Base-by-base conservation (phyloP, 2,329 filamentous ascomycete genomes). In the Pochonia chlamydosporia region DNA sequence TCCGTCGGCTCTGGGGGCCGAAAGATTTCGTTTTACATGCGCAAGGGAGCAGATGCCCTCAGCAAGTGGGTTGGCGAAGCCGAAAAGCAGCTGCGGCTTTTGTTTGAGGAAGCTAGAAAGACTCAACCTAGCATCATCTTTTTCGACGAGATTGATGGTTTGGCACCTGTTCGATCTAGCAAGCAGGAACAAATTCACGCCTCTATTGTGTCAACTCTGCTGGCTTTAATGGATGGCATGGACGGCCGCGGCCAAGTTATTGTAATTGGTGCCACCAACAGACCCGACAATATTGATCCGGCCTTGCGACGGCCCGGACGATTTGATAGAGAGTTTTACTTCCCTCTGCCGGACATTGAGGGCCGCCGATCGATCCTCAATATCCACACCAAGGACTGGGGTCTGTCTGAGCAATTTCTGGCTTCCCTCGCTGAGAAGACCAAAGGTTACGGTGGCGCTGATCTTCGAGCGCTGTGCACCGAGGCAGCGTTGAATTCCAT, bases 51-150 rank as follows among this genome's bases (percentile, higher is more conserved):
- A 21, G 93, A 99, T 76, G 91, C 91, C 14, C 73, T 99, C 52
- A 96, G 91, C 67, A 99, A 99, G 69, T 99, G 93, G 93, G 93
- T 99, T 44, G 93, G 93, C 62, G 93, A 99, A 68, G 93, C 95
- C 9, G 93, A 99, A 69, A 86, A 92, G 67, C 93, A 99, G 63
- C 79, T 99, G 46, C 84, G 93, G 40, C 72, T 97, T 48, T 76
- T 99, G 5, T 99, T 99, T 54, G 93, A 97, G 59, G 93, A 99
- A 67, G 93, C 93, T 14, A 81, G 92, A 52, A 93, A 90, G 64
- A 97, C 87, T 2, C 93, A 99, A 61, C 93, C 93, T 0, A 97
- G 92, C 65, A 99, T 99, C 67, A 99, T 99, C 65, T 99, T 99
- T 73, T 97, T 99, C 58, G 93, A 99, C 64, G 93, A 99, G 66